Percentiles rank a stretch among this genome's conserved stretches.
These are phyloP conservation scores for Trichocomaceae sp. DNA, from an alignment of 2,329 filamentous ascomycete genomes.

Conservation along the genomic window DNA sequence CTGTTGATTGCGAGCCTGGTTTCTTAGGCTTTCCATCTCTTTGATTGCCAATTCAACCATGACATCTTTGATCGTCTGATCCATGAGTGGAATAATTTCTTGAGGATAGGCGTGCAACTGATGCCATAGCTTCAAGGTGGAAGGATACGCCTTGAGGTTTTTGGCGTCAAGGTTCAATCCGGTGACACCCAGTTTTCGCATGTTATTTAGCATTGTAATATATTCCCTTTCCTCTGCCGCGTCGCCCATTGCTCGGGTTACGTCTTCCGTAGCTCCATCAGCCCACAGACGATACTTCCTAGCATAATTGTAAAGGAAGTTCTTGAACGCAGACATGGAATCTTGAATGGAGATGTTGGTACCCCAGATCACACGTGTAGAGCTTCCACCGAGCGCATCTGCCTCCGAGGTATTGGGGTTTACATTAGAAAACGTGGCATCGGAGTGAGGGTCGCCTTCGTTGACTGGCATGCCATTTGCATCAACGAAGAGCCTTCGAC, in stretches of 20 bases:
- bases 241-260: conserved; percentile 60
- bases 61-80: conserved; percentile 85
- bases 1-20: conserved; percentile 44
- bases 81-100: conserved; percentile 94
- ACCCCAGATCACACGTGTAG: conserved; percentile 85
- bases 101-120: conserved; percentile 91
- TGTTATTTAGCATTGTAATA: conserved; percentile 75
- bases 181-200: conserved; percentile 78
- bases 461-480: conserved; percentile 55
- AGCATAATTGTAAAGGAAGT: conserved; percentile 86
- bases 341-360: conserved; percentile 93
- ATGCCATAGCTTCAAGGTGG: conserved; percentile 89
- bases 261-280: conserved; percentile 72
- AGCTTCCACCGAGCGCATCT: conserved; percentile 73
- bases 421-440: conserved; percentile 60
- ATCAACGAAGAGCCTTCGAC: conserved; percentile 58
- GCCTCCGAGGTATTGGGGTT: conserved; percentile 89
- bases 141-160: conserved; percentile 87
- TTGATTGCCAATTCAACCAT: conserved; percentile 84
- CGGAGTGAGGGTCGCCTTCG: conserved; percentile 46
- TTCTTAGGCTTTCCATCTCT: conserved; percentile 66
- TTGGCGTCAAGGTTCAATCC: conserved; percentile 81
- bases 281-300: conserved; percentile 89
- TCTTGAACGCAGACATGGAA: conserved; percentile 78
- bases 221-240: conserved; percentile 76